A percentile compares a stretch with the other conserved stretches of the same genome.
Evolutionary conservation across 1,284 basidiomycete genomes (phyloP).

Genomic region (Sanghuangporus weigelae): DNA sequence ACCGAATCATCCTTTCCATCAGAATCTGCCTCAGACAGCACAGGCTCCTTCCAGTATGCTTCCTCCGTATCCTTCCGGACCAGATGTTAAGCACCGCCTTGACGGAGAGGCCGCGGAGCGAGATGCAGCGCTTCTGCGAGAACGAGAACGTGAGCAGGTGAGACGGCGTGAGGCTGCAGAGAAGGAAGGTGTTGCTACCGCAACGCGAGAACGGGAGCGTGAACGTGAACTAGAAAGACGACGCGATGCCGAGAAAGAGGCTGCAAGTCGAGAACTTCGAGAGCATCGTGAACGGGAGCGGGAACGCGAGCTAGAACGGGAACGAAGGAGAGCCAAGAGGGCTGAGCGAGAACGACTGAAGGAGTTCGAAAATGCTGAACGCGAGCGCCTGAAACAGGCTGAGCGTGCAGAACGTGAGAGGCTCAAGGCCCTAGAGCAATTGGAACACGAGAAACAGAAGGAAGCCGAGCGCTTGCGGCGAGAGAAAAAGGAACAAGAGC

Average conservation of each 20-base stretch:
- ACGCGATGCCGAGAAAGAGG: not conserved
- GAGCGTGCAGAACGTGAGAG: slow-evolving; percentile 3
- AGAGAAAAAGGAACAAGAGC: slow-evolving; percentile 5
- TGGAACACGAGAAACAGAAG: not conserved
- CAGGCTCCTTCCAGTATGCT: slow-evolving; percentile 1
- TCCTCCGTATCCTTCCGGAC: not conserved
- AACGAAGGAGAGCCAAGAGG: not conserved
- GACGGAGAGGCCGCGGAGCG: not conserved
- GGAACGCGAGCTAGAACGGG: not conserved
- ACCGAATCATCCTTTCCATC: not conserved
- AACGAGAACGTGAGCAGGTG: not conserved
- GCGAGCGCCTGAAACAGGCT: slow-evolving; percentile 7
- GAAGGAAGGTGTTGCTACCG: not conserved
- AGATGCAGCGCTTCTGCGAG: not conserved
- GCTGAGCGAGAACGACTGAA: slow-evolving; percentile 4
- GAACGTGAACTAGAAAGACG: slow-evolving; percentile 6
- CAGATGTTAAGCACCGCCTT: not conserved
- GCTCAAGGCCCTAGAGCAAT: not conserved
- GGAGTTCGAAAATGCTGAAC: slow-evolving; percentile 7
- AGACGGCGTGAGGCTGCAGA: slow-evolving; percentile 2
- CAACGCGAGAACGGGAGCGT: slow-evolving; percentile 5
- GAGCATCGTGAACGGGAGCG: slow-evolving; percentile 3
- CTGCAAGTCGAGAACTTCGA: not conserved
- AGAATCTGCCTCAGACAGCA: not conserved
- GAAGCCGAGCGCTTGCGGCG: slow-evolving; percentile 3